Percentiles rank a stretch among this genome's conserved stretches.
phyloP scores from a whole-genome alignment of 768 basidiomycete genomes.

The Suillus decipiens region DNA sequence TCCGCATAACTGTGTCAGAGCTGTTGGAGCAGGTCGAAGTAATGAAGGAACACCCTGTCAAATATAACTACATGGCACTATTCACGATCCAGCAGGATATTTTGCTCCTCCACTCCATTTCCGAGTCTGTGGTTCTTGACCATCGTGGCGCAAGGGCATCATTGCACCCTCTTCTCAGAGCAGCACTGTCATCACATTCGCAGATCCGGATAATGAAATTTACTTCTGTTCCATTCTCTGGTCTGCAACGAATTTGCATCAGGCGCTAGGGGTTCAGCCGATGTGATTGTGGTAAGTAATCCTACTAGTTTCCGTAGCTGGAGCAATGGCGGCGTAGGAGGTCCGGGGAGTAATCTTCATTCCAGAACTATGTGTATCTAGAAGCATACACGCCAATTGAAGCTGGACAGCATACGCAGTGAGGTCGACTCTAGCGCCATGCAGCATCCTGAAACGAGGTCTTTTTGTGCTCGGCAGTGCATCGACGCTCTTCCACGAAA shows the following conservation, averaged over 20 bases:
- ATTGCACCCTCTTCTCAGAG: background rate
- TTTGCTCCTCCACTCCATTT: background rate
- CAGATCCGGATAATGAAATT: too few species aligned
- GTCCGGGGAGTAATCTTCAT: background rate
- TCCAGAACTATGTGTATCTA: background rate
- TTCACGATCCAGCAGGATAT: background rate
- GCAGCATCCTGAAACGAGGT: too few species aligned
- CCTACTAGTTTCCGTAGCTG: too few species aligned
- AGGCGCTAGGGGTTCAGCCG: background rate
- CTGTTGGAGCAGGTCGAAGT: background rate
- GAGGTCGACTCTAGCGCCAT: background rate
- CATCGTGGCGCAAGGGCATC: background rate
- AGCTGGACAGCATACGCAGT: background rate
- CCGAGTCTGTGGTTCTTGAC: background rate
- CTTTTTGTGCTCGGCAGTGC: background rate
- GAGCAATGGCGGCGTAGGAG: background rate
- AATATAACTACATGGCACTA: background rate
- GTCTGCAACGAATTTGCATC: background rate
- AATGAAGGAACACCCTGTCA: background rate
- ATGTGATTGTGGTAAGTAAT: background rate
- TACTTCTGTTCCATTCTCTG: conserved; percentile 7
- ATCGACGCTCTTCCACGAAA: background rate
- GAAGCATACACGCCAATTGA: background rate
- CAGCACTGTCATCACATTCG: background rate
- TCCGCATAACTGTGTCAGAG: background rate